phyloP scores from a whole-genome alignment of 768 basidiomycete genomes.

The Naematelia encephala region DNA sequence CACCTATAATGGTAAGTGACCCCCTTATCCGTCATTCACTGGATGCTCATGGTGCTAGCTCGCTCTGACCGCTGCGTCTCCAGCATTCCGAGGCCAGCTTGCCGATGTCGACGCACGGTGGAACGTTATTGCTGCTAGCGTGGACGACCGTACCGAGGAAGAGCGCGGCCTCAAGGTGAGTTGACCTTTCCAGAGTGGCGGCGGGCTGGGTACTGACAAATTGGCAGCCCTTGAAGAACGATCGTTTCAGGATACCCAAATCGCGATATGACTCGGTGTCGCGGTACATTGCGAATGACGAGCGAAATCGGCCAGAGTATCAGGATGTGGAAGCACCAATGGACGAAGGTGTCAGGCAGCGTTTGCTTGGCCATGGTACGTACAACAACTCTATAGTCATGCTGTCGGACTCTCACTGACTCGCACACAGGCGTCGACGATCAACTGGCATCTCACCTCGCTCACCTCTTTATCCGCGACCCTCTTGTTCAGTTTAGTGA shows the following conservation, averaged over 20 bases:
- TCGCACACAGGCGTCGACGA: slow-evolving; percentile 69
- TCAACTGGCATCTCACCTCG: slow-evolving; percentile 80
- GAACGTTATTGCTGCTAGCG: slow-evolving; percentile 98
- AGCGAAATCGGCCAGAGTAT: slow-evolving; percentile 86
- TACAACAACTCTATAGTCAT: neutral
- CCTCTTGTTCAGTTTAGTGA: slow-evolving; percentile 94
- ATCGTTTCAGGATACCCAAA: slow-evolving; percentile 80
- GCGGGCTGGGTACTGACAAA: neutral
- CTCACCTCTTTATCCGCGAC: slow-evolving; percentile 96
- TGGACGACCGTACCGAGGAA: slow-evolving; percentile 93
- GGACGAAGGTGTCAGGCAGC: slow-evolving; percentile 68
- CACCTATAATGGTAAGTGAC: slow-evolving; percentile 81
- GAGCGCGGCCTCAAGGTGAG: slow-evolving; percentile 81
- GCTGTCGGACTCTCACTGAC: neutral
- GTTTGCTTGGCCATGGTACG: slow-evolving; percentile 73
- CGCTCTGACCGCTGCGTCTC: slow-evolving; percentile 90
- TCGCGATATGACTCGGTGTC: slow-evolving; percentile 97
- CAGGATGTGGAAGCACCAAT: slow-evolving; percentile 82
- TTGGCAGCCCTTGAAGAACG: slow-evolving; percentile 70
- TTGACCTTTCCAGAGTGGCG: too few relatives aligned
- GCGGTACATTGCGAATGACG: slow-evolving; percentile 80
- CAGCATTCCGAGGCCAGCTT: slow-evolving; percentile 88
- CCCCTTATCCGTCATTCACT: neutral
- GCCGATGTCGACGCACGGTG: slow-evolving; percentile 97
- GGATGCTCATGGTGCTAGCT: slow-evolving; percentile 57